Evolutionary conservation across 2,329 filamentous ascomycete genomes (phyloP), one percentile per base, ranked within the genome.

Genomic region (Colletotrichum sp.): DNA sequence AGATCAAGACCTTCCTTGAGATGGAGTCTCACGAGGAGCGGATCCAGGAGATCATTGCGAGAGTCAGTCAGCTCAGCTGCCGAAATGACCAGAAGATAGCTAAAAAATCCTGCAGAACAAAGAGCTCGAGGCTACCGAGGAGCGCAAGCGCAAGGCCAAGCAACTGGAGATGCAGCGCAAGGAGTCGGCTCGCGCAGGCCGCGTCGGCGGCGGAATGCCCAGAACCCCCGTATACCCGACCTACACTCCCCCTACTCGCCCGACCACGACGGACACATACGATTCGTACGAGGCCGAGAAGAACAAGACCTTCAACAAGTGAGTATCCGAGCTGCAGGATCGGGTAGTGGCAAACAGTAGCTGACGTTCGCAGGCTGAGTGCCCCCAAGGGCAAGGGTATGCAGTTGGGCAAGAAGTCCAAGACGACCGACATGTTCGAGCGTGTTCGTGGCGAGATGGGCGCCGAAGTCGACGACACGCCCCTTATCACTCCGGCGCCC

Each of bases 1-100:
- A 99, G 87, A 99, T 99, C 89, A 98, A 97, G 90, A 98, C 97
- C 4, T 99, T 99, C 89, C 86, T 99, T 79, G 97, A 98, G 83
- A 99, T 99, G 97, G 97, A 99, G 86, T 97, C 94, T 85, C 97
- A 99, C 82, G 97, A 99, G 86, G 97, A 99, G 90, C 93, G 97
- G 83, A 98, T 99, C 80, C 97, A 99, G 85, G 97, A 98, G 83
- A 99, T 98, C 78, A 98, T 98, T 82, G 95, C 96, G 77, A 91
- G 95, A 84, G 94, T 96, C 92, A 77, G 89, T 81, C 34, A 34
- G 70, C 67, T 77, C 78, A 36, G 77, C 62, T 7, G 9, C 61
- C 13, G 16, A 34, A 18, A 21, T 4, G 10, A 5, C 8, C 13
- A 26, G 13, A 18, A 2, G 16, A 12, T 13, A 32, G 30, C 81